These are phyloP conservation scores for Tolypocladium sp. DNA, from an alignment of 2,329 filamentous ascomycete species.

Conservation along the genomic window DNA sequence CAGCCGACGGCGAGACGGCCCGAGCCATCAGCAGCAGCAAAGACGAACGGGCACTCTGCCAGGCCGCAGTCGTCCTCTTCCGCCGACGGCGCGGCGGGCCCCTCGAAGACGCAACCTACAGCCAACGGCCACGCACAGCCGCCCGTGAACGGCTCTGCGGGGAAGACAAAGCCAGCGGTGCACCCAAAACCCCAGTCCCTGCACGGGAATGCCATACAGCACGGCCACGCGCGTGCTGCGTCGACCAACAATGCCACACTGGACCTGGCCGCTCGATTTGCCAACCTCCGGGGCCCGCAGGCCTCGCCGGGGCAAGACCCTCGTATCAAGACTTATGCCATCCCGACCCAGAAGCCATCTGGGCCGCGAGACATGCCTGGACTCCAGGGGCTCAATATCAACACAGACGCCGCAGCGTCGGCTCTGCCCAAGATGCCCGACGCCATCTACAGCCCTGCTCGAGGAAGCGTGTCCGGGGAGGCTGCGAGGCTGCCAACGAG, in stretches of 20 bases:
- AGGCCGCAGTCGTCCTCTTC: background rate
- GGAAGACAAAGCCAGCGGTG: constrained; percentile 35
- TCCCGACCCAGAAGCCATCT: constrained; percentile 25
- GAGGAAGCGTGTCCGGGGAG: constrained; percentile 59
- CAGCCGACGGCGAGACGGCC: constrained; percentile 24
- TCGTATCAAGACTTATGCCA: constrained; percentile 40
- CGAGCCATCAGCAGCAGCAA: constrained; percentile 8
- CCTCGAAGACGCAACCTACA: background rate
- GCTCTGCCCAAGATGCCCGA: constrained; percentile 61
- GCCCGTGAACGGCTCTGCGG: constrained; percentile 10
- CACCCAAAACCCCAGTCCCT: constrained; percentile 61
- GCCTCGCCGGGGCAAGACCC: constrained; percentile 38
- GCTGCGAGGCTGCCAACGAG: constrained; percentile 56
- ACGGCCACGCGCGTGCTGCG: constrained; percentile 18
- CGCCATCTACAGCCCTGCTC: constrained; percentile 70
- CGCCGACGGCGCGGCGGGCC: background rate
- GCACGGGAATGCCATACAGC: constrained; percentile 45
- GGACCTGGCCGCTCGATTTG: constrained; percentile 49
- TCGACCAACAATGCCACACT: constrained; percentile 23
- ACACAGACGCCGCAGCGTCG: constrained; percentile 41
- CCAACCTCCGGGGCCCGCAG: constrained; percentile 40
- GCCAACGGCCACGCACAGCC: constrained; percentile 6
- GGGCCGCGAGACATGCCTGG: constrained; percentile 47
- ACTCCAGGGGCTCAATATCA: constrained; percentile 31
- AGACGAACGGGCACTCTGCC: constrained; percentile 2